These are phyloP conservation scores for Salix koriyanagi DNA, from an alignment of 345 rosid species.

Conservation along the genomic window DNA sequence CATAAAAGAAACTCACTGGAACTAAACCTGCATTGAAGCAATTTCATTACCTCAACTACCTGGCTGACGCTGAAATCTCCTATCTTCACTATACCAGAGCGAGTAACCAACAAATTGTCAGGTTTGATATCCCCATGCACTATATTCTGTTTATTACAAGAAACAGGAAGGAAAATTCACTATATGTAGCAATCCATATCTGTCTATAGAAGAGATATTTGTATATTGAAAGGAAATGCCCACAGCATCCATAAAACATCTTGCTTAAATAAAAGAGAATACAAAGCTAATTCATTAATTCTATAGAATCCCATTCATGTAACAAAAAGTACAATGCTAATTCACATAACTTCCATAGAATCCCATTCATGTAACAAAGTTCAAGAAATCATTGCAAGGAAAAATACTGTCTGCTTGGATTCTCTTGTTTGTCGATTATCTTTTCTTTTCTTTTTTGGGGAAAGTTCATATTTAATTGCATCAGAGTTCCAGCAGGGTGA, in stretches of 20 bases:
- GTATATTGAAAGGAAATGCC: background rate
- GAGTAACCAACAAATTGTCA: conserved; percentile 86
- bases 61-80: conserved; percentile 99
- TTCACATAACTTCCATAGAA: background rate
- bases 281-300: background rate
- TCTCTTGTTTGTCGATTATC: background rate
- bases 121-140: conserved; percentile 98
- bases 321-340: background rate
- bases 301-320: background rate
- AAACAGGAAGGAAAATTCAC: background rate
- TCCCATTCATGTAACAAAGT: background rate
- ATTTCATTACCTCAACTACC: conserved; percentile 73
- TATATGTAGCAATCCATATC: background rate
- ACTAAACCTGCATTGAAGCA: background rate
- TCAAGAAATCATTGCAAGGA: background rate
- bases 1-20: background rate
- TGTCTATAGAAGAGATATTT: background rate
- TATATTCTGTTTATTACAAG: conserved; percentile 52
- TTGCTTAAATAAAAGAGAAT: background rate
- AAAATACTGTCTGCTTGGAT: background rate
- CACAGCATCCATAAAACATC: conserved; percentile 1
- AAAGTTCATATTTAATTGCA: background rate
- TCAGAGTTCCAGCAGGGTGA: background rate
- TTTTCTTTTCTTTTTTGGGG: background rate
- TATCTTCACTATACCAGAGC: conserved; percentile 74